Evolutionary conservation across 805 yeast species (phyloP).

Genomic region (Yarrowia keelungensis): DNA sequence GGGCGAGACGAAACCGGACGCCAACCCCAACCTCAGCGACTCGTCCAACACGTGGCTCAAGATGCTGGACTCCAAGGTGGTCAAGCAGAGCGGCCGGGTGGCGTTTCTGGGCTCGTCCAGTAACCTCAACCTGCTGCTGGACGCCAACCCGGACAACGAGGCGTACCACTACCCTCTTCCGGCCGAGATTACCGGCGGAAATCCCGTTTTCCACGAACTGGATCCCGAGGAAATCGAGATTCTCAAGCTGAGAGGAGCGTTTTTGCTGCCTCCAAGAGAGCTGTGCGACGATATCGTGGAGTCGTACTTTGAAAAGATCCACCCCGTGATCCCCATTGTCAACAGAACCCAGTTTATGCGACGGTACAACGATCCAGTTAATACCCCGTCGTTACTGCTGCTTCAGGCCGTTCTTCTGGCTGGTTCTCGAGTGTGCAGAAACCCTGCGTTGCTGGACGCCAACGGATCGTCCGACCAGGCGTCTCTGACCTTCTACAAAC

Average conservation of each 20-base stretch:
- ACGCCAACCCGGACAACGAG: slow-evolving; percentile 56
- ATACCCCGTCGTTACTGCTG: slow-evolving; percentile 67
- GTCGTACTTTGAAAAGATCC: slow-evolving; percentile 66
- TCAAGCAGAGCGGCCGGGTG: slow-evolving; percentile 45
- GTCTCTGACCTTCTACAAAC: slow-evolving; percentile 64
- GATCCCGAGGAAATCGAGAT: slow-evolving; percentile 72
- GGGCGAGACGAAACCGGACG: slow-evolving; percentile 15
- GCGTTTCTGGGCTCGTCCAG: slow-evolving; percentile 64
- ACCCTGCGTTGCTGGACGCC: slow-evolving; percentile 59
- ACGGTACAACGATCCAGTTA: slow-evolving; percentile 60
- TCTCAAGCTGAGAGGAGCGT: slow-evolving; percentile 71
- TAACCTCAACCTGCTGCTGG: slow-evolving; percentile 57
- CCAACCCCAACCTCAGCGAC: slow-evolving; percentile 36
- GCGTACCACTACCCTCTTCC: slow-evolving; percentile 52
- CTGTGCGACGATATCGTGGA: slow-evolving; percentile 67
- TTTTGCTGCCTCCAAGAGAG: slow-evolving; percentile 66
- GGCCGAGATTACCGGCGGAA: slow-evolving; percentile 40
- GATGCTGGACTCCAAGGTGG: slow-evolving; percentile 30
- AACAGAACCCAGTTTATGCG: slow-evolving; percentile 67
- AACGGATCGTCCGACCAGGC: slow-evolving; percentile 59
- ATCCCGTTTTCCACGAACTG: slow-evolving; percentile 48
- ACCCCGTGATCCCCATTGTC: slow-evolving; percentile 73
- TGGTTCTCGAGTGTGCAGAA: slow-evolving; percentile 66
- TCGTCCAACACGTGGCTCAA: slow-evolving; percentile 38
- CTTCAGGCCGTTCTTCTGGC: slow-evolving; percentile 74